Evolutionary conservation across 352 stramenopile species (phyloP).

Genomic region (Globisporangium nunn): DNA sequence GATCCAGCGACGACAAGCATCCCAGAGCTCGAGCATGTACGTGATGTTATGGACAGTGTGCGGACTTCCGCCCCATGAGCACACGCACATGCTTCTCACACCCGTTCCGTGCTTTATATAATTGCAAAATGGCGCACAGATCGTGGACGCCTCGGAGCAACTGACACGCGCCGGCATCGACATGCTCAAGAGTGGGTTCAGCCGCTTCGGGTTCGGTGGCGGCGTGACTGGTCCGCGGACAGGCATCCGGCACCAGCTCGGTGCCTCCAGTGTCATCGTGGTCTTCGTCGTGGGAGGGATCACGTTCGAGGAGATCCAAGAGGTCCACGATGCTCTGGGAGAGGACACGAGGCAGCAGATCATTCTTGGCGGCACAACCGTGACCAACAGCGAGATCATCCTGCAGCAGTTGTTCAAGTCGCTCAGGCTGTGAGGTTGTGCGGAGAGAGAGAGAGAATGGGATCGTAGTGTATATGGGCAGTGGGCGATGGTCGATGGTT

Average conservation of each 20-base stretch:
- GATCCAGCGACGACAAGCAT: slow-evolving; percentile 21
- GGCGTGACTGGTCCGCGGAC: slow-evolving; percentile 12
- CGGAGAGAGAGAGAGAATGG: too few relatives aligned
- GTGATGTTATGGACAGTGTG: slow-evolving; percentile 7
- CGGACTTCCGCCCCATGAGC: too few relatives aligned
- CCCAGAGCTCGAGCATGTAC: slow-evolving; percentile 39
- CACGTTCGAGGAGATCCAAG: slow-evolving; percentile 76
- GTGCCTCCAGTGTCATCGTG: slow-evolving; percentile 36
- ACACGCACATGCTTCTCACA: not conserved
- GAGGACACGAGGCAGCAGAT: slow-evolving; percentile 47
- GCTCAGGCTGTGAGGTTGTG: slow-evolving; percentile 4
- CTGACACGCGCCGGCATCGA: slow-evolving; percentile 70
- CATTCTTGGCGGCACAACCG: slow-evolving; percentile 62
- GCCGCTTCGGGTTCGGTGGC: slow-evolving; percentile 62
- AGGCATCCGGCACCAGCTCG: slow-evolving; percentile 21
- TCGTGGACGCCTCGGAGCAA: slow-evolving; percentile 74
- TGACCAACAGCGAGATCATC: slow-evolving; percentile 64
- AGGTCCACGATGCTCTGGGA: slow-evolving; percentile 48
- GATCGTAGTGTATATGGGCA: too few relatives aligned
- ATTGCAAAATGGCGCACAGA: slow-evolving; percentile 14
- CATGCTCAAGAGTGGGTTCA: slow-evolving; percentile 77
- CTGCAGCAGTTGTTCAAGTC: slow-evolving; percentile 45
- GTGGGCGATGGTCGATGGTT: too few relatives aligned
- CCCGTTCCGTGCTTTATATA: too few relatives aligned
- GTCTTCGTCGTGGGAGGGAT: slow-evolving; percentile 76